Conservation (phyloP, 2,329 filamentous ascomycete species). For the Penicillium sp. region DNA sequence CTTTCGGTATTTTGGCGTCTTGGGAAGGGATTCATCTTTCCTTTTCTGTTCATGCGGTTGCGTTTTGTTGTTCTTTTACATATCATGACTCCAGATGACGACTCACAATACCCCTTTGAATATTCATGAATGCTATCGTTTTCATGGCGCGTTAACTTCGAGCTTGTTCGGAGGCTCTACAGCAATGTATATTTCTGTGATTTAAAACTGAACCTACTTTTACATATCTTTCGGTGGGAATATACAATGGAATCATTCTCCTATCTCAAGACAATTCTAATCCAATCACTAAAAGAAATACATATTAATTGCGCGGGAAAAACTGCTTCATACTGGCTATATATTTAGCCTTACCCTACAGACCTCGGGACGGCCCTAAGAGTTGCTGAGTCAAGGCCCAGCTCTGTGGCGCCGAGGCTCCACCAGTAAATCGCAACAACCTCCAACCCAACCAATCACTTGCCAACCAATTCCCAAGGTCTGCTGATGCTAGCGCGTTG, state of each 20-base stretch:
- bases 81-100: constrained; percentile 17
- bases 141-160: constrained; percentile 1
- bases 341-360: not conserved
- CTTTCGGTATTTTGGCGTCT: not conserved
- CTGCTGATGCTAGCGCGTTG: constrained; percentile 5
- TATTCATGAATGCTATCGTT: constrained; percentile 12
- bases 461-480: not conserved
- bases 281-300: no score
- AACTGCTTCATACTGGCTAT: not conserved
- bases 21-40: not conserved
- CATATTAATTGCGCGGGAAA: not conserved
- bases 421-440: not conserved
- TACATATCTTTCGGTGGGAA: not conserved
- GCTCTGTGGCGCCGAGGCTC: not conserved
- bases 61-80: not conserved
- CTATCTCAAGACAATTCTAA: not conserved
- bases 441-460: not conserved
- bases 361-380: not conserved
- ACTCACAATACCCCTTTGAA: constrained; percentile 25
- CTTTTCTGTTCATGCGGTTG: constrained; percentile 1
- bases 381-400: constrained; percentile 4
- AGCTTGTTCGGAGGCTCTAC: not conserved
- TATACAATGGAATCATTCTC: no score
- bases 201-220: not conserved
- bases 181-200: constrained; percentile 4